Percentiles rank a stretch among this genome's conserved stretches.
Conservation (phyloP, 208 protist species). For the Wallacemonas collosoma region DNA sequence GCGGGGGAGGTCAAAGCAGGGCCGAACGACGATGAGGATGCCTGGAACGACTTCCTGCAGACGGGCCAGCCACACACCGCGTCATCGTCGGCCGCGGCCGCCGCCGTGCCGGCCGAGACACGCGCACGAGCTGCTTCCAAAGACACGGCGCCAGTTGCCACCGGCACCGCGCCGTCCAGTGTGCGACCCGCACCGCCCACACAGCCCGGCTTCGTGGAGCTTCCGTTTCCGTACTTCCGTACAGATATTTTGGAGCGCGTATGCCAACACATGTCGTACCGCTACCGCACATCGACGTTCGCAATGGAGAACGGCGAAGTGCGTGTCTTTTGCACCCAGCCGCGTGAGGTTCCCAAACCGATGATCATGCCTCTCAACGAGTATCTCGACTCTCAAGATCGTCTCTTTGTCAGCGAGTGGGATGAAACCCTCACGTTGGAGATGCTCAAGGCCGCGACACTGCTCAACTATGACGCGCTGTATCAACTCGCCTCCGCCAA, state of each 20-base stretch:
- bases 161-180: too few species aligned
- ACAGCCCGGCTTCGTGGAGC: conserved; percentile 33
- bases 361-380: conserved; percentile 75
- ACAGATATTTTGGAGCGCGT: conserved; percentile 62
- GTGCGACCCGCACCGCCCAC: neutral
- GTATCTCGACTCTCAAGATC: conserved; percentile 72
- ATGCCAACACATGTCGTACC: conserved; percentile 83
- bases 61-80: neutral
- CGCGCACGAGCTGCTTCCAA: too few species aligned
- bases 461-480: conserved; percentile 88
- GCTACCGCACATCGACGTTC: conserved; percentile 50
- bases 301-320: conserved; percentile 36
- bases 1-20: neutral
- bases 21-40: neutral
- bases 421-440: conserved; percentile 68
- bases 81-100: neutral
- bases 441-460: conserved; percentile 87
- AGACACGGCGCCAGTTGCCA: too few species aligned
- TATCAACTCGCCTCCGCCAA: conserved; percentile 86
- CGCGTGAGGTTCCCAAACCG: conserved; percentile 67
- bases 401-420: conserved; percentile 70
- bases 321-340: conserved; percentile 44
- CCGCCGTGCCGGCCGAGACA: too few species aligned
- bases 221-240: conserved; percentile 76
- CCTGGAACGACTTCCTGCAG: conserved; percentile 9